Conservation (phyloP, 2,329 filamentous ascomycete species). For the Myriosclerotinia scirpicola region DNA sequence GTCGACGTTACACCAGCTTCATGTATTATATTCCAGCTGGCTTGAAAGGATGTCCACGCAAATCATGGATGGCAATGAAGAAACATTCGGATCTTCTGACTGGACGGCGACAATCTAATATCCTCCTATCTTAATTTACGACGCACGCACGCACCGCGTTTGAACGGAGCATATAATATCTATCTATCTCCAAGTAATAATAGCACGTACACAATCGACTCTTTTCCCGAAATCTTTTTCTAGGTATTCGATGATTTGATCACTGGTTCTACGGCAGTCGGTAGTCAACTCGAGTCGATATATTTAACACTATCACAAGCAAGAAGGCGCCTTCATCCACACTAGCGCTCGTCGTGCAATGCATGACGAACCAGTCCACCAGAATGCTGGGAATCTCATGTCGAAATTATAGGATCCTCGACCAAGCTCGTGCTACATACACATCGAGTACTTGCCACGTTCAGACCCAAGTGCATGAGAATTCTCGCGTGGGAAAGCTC, state of each 20-base stretch:
- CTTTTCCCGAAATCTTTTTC: constrained; percentile 7
- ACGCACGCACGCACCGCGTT: constrained; percentile 5
- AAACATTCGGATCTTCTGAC: not conserved
- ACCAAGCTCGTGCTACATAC: constrained; percentile 23
- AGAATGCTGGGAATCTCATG: constrained; percentile 1
- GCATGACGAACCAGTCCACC: constrained; percentile 6
- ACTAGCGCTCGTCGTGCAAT: constrained; percentile 15
- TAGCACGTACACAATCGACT: not conserved
- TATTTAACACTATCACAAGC: not conserved
- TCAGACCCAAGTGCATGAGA: constrained; percentile 26
- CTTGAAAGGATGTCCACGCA: constrained; percentile 3
- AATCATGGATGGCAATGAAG: constrained; percentile 3
- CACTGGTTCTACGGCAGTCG: constrained; percentile 4
- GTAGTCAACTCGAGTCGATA: not conserved
- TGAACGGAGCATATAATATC: constrained; percentile 2
- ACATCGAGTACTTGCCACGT: constrained; percentile 19
- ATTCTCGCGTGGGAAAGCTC: constrained; percentile 16
- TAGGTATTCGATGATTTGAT: not conserved
- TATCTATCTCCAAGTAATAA: constrained; percentile 3
- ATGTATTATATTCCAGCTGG: constrained; percentile 16
- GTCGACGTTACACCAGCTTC: constrained; percentile 8
- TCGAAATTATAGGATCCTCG: not conserved
- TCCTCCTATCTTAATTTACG: constrained; percentile 8
- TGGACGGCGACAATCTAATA: not conserved
- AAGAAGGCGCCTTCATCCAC: not conserved